Base-by-base conservation (phyloP, 768 basidiomycete species). In the Paxillus involutus region DNA sequence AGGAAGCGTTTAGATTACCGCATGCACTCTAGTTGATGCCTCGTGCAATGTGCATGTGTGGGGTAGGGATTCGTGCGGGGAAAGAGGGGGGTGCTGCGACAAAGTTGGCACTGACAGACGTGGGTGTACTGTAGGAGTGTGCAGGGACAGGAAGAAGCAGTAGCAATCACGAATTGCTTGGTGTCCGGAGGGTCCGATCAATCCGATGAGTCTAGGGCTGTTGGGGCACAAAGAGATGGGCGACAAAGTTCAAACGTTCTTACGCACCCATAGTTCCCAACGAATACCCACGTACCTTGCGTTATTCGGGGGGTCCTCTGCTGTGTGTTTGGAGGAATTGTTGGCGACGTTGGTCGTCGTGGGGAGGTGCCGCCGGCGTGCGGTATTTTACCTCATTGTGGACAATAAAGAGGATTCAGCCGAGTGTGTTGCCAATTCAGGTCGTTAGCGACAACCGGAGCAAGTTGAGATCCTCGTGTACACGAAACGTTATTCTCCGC, bases 41-140 rank as follows among this genome's bases (percentile, higher is more conserved):
- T 59, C 62, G 47, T 61, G 63, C 46, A 10, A 26, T 26, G 26
- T 26, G 26, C 26, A 3, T 26, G 26, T 66, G 64, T 43, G 65
- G 65, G 65, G 65, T 62, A 61, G 37, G 13, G 2, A 39, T 47
- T 44, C 53, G 29, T 63, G 65, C 53, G 65, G 65, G 65, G 66
- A 52, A 63, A 61, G 53, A 48, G 61, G 54, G 66, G 57, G 7
- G 39, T 33, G 21, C 37, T 44, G 45, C 39, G 26, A 46, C 45
- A 19, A 52, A 11, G 44, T 41, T 41, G 39, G 41, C n/a, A 26
- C 48, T 41, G 48, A 43, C 26, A 24, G 29, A 24, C 26, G 37
- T 35, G 39, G 26, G 21, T 30, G 21, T 21, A 17, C 13, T n/a
- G 30, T 43, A 21, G 46, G 30, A 21, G 30, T 44, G 41, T 21